Percentiles rank a stretch among this genome's conserved stretches.
Conservation (phyloP, 495 filamentous ascomycete species). For the Copromyces sp. region DNA sequence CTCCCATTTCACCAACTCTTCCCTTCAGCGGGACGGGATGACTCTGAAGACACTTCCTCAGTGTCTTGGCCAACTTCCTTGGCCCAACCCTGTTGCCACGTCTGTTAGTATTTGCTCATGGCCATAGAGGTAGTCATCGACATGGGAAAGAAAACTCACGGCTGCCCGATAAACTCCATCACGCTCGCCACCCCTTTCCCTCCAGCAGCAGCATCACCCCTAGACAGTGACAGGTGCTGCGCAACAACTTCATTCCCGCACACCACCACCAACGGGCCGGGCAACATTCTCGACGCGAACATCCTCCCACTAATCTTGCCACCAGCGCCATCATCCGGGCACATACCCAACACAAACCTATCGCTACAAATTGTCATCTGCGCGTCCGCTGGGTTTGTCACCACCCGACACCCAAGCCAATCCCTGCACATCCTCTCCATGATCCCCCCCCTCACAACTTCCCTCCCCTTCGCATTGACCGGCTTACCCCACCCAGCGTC, state of each 20-base stretch:
- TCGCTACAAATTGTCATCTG: background rate
- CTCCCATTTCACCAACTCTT: background rate
- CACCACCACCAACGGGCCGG: constrained; percentile 8
- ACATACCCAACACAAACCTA: background rate
- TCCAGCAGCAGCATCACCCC: constrained; percentile 8
- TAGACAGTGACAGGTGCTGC: constrained; percentile 2
- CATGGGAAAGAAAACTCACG: constrained; percentile 13
- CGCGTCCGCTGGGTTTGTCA: background rate
- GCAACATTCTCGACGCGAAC: background rate
- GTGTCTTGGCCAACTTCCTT: constrained; percentile 52
- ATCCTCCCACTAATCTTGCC: background rate
- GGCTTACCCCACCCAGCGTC: background rate
- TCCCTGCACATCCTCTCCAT: constrained; percentile 19
- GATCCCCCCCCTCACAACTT: background rate
- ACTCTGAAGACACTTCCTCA: constrained; percentile 1
- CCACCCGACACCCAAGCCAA: constrained; percentile 5
- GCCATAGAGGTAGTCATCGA: background rate
- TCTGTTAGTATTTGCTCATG: constrained; percentile 2
- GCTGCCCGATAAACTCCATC: constrained; percentile 21
- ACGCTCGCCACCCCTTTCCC: constrained; percentile 11
- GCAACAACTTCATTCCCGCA: constrained; percentile 20
- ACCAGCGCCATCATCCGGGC: background rate
- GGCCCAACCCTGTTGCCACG: constrained; percentile 36
- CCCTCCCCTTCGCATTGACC: background rate
- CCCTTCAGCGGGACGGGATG: background rate